Evolutionary conservation across 805 yeast genomes (phyloP).

Genomic region (Teunomyces kruisii): DNA sequence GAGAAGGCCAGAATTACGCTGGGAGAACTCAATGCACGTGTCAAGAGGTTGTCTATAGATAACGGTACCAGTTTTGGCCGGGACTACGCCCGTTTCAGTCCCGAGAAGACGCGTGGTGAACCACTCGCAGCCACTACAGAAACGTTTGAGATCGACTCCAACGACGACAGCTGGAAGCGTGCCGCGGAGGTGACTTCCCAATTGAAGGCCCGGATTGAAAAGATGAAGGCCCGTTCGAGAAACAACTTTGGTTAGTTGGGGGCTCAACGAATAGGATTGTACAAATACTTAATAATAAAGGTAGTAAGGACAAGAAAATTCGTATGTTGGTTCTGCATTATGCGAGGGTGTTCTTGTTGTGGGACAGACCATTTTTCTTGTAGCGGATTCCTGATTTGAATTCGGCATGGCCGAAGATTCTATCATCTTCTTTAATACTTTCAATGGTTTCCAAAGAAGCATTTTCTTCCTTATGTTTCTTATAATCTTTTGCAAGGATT

Average conservation of each 20-base stretch:
- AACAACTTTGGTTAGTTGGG: neutral
- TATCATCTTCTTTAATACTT: too few relatives aligned
- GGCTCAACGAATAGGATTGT: neutral
- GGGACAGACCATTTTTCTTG: too few relatives aligned
- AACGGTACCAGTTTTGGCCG: slow-evolving; percentile 16
- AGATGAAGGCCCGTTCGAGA: slow-evolving; percentile 70
- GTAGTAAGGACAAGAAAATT: neutral
- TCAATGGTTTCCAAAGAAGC: too few relatives aligned
- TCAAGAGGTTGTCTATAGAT: slow-evolving; percentile 35
- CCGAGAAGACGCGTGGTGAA: slow-evolving; percentile 19
- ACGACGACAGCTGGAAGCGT: slow-evolving; percentile 78
- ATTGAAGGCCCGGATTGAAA: slow-evolving; percentile 81
- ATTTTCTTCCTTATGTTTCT: too few relatives aligned
- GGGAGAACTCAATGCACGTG: slow-evolving; percentile 40
- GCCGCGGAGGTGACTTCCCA: slow-evolving; percentile 89
- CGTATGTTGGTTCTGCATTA: too few relatives aligned
- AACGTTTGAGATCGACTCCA: slow-evolving; percentile 37
- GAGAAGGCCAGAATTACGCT: slow-evolving; percentile 23
- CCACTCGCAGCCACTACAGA: slow-evolving; percentile 14
- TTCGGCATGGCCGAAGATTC: too few relatives aligned
- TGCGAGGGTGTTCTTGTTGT: too few relatives aligned
- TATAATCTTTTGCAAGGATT: too few relatives aligned
- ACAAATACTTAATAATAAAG: neutral
- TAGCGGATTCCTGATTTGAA: too few relatives aligned
- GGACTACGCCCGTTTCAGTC: slow-evolving; percentile 22